Conservation (phyloP, 202 grass and related monocot genomes). For the Sporobolus alterniflorus region DNA sequence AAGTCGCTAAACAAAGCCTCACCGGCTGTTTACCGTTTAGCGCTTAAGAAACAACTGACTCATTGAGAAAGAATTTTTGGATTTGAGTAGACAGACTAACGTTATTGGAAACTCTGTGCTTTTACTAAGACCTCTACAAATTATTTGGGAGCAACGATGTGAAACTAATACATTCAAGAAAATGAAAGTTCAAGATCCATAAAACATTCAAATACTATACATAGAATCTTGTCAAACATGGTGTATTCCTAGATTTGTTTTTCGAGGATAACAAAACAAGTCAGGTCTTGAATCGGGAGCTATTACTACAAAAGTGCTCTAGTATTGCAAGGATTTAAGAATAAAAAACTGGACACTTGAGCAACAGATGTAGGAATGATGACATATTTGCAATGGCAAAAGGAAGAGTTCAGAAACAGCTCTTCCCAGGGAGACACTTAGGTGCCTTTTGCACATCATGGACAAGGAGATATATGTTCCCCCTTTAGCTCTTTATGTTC, state of each 20-base stretch:
- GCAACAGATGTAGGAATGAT: background rate
- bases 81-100: background rate
- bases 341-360: background rate
- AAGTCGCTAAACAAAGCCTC: too few species aligned
- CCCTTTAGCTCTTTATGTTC: background rate
- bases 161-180: slow-evolving; percentile 1
- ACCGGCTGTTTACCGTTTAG: too few species aligned
- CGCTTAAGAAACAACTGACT: too few species aligned
- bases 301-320: background rate
- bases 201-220: background rate
- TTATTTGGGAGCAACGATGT: background rate
- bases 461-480: background rate
- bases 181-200: background rate
- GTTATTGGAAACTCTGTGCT: background rate
- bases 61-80: background rate
- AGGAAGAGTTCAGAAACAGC: background rate
- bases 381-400: slow-evolving; percentile 3
- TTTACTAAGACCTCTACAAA: background rate
- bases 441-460: background rate
- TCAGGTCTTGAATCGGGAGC: background rate
- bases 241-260: background rate
- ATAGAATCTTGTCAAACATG: background rate
- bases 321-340: background rate
- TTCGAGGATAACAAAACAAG: slow-evolving; percentile 3
- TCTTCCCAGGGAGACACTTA: background rate